Evolutionary conservation across 1,284 basidiomycete genomes (phyloP), one percentile per base, ranked within the genome.

Genomic region (Pholiota adiposa): DNA sequence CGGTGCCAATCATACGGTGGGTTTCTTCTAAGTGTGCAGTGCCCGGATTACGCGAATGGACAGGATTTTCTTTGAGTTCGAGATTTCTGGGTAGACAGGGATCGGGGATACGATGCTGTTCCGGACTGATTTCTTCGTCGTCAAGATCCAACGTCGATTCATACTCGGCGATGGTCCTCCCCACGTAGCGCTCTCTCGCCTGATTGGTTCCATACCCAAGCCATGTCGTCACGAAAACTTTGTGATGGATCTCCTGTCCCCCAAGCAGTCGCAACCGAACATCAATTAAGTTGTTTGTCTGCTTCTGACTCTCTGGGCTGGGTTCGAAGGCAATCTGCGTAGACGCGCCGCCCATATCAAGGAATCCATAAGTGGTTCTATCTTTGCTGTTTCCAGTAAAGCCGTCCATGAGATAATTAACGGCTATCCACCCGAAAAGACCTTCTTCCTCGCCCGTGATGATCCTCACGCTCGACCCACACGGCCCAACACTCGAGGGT

Each of bases 361-460:
- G 81, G 75, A 99, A 99, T 3, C 97, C 97, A 69, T 94, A 98
- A 3, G 97, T 98, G 33, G 93, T 93, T 59, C 78, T 81, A 64
- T 83, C 79, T 43, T 79, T 73, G 64, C 78, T 79, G 50, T 84
- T 79, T 14, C 86, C 86, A 14, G 83, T 82, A 72, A 99, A 99
- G 1, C 96, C 97, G 71, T 99, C 94, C 95, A 98, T 97, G 46
- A 99, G 88, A 73, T 99, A 99, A 75, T 99, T 99, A 71, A 98
- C 94, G 0, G 96, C 94, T 57, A 99, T 94, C 97, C 97, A 99
- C 1, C 97, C 97, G 74, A 97, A 97, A 50, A 98, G 78, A 0
- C 97, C 97, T 72, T 99, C 97, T 74, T 99, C 97, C 75, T 99
- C 96, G 53, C 97, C 97, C 1, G 94, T 93, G 69, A 99, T 99